Evolutionary conservation across 2,329 filamentous ascomycete species (phyloP).

Genomic region (Fusarium napiforme): DNA sequence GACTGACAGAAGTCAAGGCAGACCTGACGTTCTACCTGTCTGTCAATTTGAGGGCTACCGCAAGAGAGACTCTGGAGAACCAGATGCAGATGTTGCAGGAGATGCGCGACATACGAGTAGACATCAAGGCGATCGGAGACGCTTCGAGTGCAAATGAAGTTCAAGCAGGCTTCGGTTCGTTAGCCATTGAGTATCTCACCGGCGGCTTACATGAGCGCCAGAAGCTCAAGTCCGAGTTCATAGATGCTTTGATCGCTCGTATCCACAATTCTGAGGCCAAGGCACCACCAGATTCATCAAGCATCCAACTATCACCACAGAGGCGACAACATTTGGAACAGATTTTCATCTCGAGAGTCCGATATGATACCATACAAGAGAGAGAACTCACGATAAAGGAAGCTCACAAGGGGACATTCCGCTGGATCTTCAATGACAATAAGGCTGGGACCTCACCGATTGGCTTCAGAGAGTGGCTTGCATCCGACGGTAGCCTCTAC

Average conservation of each 20-base stretch:
- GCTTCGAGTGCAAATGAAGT: not conserved
- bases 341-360: not conserved
- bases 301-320: not conserved
- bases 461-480: slow-evolving; percentile 15
- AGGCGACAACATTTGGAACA: not conserved
- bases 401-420: slow-evolving; percentile 12
- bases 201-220: not conserved
- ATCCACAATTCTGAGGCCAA: not conserved
- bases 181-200: not conserved
- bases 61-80: not conserved
- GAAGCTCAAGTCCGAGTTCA: not conserved
- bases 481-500: not conserved
- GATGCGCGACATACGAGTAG: not conserved
- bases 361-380: slow-evolving; percentile 18
- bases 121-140: not conserved
- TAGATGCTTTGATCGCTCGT: not conserved
- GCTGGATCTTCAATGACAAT: slow-evolving; percentile 3
- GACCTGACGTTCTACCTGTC: slow-evolving; percentile 1
- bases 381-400: slow-evolving; percentile 17
- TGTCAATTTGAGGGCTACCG: not conserved
- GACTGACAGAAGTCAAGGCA: not conserved
- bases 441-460: not conserved
- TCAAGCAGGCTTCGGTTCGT: not conserved
- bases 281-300: not conserved
- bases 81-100: not conserved